These are phyloP conservation scores for Saxophila tyrrhenica DNA, from an alignment of 495 filamentous ascomycete species.

Conservation along the genomic window DNA sequence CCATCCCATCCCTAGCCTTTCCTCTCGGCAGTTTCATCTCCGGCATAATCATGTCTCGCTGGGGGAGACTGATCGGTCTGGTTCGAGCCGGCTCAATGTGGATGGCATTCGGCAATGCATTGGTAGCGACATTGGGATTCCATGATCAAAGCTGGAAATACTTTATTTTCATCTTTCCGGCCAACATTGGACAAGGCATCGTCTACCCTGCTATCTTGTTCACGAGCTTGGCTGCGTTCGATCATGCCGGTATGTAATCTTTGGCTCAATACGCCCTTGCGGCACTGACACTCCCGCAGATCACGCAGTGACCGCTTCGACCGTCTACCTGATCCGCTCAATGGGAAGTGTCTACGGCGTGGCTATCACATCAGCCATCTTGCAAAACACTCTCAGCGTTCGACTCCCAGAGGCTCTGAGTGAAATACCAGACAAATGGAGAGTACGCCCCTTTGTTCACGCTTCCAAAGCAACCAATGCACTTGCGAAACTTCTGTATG, in stretches of 20 bases:
- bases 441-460: background rate
- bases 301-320: background rate
- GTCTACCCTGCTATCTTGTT: background rate
- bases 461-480: background rate
- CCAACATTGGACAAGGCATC: slow-evolving; percentile 1
- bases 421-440: background rate
- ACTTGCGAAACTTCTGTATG: no score
- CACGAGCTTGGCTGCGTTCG: background rate
- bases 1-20: background rate
- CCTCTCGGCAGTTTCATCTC: background rate
- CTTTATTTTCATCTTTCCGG: background rate
- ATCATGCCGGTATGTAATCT: background rate
- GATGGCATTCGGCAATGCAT: background rate
- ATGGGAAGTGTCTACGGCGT: background rate
- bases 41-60: background rate
- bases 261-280: no score
- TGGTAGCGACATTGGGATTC: background rate
- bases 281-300: background rate
- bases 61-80: background rate
- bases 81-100: background rate
- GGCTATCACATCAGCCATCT: background rate
- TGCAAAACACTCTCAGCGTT: background rate
- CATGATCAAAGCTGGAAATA: background rate
- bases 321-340: background rate
- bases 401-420: background rate